phyloP scores from a whole-genome alignment of 306 rosid species.

The Glycine latifolia region DNA sequence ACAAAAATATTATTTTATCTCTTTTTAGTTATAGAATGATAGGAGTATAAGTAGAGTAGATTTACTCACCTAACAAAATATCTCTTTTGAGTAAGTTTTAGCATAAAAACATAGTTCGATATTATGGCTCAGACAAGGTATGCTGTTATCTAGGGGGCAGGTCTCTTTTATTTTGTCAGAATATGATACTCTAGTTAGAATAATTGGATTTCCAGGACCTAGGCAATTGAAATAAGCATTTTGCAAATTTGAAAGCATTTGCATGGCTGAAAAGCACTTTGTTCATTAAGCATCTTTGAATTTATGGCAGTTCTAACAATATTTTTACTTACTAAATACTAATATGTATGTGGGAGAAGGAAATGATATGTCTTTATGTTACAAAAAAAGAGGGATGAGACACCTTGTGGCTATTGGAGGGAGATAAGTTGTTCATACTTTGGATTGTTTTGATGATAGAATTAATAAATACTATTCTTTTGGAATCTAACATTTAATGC shows the following conservation, averaged over 20 bases:
- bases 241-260: conserved; percentile 33
- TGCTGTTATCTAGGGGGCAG: conserved; percentile 29
- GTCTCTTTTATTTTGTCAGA: conserved; percentile 19
- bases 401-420: neutral
- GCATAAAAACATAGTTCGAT: conserved; percentile 71
- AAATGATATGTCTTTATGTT: conserved; percentile 12
- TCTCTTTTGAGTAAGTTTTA: conserved; percentile 62
- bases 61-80: no score
- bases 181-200: conserved; percentile 21
- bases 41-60: no score
- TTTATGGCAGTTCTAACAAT: neutral
- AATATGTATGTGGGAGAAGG: conserved; percentile 1
- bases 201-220: neutral
- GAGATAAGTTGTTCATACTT: conserved; percentile 14
- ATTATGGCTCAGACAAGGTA: conserved; percentile 76
- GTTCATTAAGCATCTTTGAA: conserved; percentile 18
- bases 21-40: no score
- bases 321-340: neutral
- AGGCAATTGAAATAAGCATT: neutral
- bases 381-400: conserved; percentile 1
- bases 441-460: neutral
- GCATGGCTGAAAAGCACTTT: conserved; percentile 14
- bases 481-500: conserved; percentile 9
- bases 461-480: neutral
- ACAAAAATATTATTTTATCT: no score